Evolutionary conservation across 805 yeast genomes (phyloP).

Genomic region (Ogataea glucozyma): DNA sequence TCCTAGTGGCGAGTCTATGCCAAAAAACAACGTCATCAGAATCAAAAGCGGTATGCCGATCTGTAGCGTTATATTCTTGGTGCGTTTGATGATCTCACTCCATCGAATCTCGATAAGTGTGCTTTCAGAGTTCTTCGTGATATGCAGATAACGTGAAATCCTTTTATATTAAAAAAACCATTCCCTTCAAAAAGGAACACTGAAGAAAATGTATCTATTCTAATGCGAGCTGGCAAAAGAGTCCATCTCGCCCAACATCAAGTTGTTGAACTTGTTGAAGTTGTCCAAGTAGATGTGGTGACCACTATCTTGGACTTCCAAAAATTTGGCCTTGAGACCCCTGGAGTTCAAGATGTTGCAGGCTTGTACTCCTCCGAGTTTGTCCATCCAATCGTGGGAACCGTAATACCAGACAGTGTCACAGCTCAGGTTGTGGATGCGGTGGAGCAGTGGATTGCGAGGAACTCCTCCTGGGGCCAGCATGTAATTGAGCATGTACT

Average conservation of each 20-base stretch:
- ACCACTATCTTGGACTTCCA: conserved; percentile 56
- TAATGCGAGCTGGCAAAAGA: conserved; percentile 10
- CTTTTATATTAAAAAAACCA: conserved; percentile 2
- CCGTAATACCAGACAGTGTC: conserved; percentile 87
- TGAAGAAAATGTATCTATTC: neutral
- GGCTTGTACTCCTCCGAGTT: conserved; percentile 46
- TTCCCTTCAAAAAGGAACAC: neutral
- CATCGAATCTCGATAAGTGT: no score
- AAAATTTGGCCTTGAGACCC: conserved; percentile 24
- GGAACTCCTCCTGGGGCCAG: conserved; percentile 93
- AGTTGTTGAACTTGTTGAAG: conserved; percentile 49
- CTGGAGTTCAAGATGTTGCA: conserved; percentile 37
- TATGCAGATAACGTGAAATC: no score
- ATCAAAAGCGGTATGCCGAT: no score
- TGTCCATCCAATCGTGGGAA: conserved; percentile 65
- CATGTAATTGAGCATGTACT: conserved; percentile 80
- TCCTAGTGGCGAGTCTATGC: no score
- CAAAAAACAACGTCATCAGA: no score
- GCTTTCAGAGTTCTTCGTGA: no score
- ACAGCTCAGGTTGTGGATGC: conserved; percentile 54
- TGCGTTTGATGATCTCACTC: neutral
- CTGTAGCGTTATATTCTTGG: no score
- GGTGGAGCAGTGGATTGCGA: conserved; percentile 62
- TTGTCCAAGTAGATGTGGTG: conserved; percentile 83
- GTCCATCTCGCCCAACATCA: conserved; percentile 54